These are phyloP conservation scores for Ophiostoma himal-ulmi DNA, from an alignment of 2,329 filamentous ascomycete species.

Conservation along the genomic window DNA sequence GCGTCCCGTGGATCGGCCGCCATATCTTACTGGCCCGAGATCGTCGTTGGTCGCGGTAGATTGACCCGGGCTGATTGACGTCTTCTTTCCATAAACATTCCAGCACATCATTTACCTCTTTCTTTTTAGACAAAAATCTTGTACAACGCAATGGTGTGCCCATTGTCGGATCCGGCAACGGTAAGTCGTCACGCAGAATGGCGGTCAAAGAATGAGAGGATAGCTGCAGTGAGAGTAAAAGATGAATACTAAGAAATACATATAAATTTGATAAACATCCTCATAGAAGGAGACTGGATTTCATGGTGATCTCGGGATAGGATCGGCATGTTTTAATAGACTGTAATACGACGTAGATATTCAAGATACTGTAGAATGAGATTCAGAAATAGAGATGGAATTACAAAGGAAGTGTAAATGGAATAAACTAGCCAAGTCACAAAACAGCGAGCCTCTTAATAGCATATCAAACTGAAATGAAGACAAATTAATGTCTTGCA, in stretches of 20 bases:
- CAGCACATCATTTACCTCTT: not conserved
- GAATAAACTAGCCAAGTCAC: too few species aligned
- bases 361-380: too few species aligned
- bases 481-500: not conserved
- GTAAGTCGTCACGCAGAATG: not conserved
- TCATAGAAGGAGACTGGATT: too few species aligned
- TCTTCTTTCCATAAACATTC: not conserved
- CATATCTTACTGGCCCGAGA: conserved; percentile 24
- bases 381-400: too few species aligned
- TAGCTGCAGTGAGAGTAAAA: too few species aligned
- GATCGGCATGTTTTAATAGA: not conserved
- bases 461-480: not conserved
- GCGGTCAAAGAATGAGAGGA: conserved; percentile 1
- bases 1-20: conserved; percentile 26
- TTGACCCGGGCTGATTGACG: not conserved
- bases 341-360: too few species aligned
- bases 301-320: not conserved
- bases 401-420: too few species aligned
- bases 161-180: not conserved
- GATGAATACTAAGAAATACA: too few species aligned
- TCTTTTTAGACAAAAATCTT: not conserved
- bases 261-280: too few species aligned
- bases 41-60: conserved; percentile 11
- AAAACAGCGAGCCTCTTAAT: not conserved
- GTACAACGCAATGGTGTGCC: not conserved